Base-by-base conservation (phyloP, 257 asterid genomes). In the Solanum gandarillasii region DNA sequence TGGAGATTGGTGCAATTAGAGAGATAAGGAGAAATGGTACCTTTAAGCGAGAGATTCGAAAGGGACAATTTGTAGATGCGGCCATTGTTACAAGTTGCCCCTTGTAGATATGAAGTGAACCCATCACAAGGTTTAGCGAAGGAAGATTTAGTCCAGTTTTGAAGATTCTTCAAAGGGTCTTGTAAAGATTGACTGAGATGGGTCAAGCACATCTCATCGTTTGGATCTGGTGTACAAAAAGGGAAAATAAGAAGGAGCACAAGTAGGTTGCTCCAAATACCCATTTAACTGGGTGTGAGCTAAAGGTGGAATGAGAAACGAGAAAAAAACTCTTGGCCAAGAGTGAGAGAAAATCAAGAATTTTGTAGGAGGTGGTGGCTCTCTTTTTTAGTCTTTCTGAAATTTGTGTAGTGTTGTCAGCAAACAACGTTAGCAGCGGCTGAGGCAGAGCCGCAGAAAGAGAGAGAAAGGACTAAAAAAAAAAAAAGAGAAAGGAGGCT, bases 11-110 rank as follows among this genome's bases (percentile, higher is more conserved):
- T 97, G 92, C 99, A 97, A 55, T 95, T 95, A 85, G 98, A 95
- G 87, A 97, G 93, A 90, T 88, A 94, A 9, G 99, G 99, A 3
- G 99, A 95, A 88, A 97, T 95, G 27, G 95, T 86, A 82, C 99
- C 99, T 29, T 88, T 86, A 3, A 97, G 94, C 43, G 94, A 90
- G 88, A 95, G 93, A 88, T 90, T 92, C 6, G 98, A 52, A 89
- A 97, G 97, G 23, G 98, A 89, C 4, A 97, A 94, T 89, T 95
- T 95, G 91, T 94, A 97, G 90, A 97, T 93, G 74, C 99, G 95
- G 89, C 98, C 98, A 48, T 95, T 95, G 93, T 97, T 95, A 94
- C 99, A 97, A 90, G 97, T 95, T 81, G 98, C 98, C 81, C 99
- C 98, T 25, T 91, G 93, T 83, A 97, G 95, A 86, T 84, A 93